Evolutionary conservation across 257 asterid species (phyloP), one percentile per base, ranked within the genome.

Genomic region (Ajuga chamaepitys): DNA sequence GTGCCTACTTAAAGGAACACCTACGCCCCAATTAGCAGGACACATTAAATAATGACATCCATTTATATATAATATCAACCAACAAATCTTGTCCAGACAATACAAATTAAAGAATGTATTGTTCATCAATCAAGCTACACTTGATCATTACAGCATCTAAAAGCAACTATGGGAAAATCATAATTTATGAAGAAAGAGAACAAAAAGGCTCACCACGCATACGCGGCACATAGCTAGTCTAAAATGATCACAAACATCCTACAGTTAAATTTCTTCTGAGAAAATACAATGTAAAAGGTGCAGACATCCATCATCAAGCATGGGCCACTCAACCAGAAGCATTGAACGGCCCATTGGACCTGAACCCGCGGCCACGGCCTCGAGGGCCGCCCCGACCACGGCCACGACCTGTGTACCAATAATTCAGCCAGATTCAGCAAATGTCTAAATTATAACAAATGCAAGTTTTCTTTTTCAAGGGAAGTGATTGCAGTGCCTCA

Each of bases 311-410:
- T 25, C 71, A 61, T 60, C 62, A 41, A 62, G 48, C 73, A 52
- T 75, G 67, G 64, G 82, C 73, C 67, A 48, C 81, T 71, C 77
- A 77, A 14, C 78, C 82, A 45, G 74, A 35, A 45, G 67, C 79
- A 51, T 85, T 71, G 42, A 47, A 50, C 7, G 83, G 82, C 16
- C 83, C 95, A 14, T 87, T 85, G 7, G 86, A 60, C 72, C 95
- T 78, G 76, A 76, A 77, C 18, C 97, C 98, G 78, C 91, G 91
- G 30, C 89, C 98, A 75, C 91, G 71, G 9, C 93, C 95, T 47
- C 37, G 4, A 30, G 37, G 71, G 9, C 93, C 95, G 9, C 93
- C 95, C 80, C 95, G 76, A 2, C 92, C 90, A 70, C 95, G 92
- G 21, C 93, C 97, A 45, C 95, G 98, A 0, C 98, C 97, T 89